Conservation (phyloP, 805 yeast species). For the Lipomyces yamanashiensis region DNA sequence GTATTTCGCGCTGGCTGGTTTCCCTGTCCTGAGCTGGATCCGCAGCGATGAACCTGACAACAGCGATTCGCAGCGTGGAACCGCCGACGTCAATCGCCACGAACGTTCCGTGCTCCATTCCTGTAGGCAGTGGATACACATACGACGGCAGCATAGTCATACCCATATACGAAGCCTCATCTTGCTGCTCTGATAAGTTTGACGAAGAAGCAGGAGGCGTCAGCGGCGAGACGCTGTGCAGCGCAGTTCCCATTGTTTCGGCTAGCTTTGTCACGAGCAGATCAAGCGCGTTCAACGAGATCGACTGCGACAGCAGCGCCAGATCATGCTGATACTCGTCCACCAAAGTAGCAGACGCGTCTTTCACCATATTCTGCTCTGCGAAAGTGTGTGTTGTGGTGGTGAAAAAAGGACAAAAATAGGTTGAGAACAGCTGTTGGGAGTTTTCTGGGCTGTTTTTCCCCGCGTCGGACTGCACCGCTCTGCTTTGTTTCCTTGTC, state of each 20-base stretch:
- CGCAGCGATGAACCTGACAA: constrained; percentile 58
- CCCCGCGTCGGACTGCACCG: too few species aligned
- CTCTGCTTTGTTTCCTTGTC: too few species aligned
- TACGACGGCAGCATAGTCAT: constrained; percentile 76
- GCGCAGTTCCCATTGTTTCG: constrained; percentile 25
- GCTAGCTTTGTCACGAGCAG: constrained; percentile 20
- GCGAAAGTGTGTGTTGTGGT: too few species aligned
- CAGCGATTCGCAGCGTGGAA: constrained; percentile 87
- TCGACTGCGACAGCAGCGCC: constrained; percentile 22
- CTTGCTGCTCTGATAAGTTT: background rate
- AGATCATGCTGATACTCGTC: constrained; percentile 22
- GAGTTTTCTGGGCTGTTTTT: too few species aligned
- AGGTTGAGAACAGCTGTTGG: background rate
- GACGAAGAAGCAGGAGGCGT: constrained; percentile 8
- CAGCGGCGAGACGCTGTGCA: constrained; percentile 7
- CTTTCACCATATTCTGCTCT: background rate
- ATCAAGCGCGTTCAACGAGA: constrained; percentile 24
- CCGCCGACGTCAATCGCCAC: constrained; percentile 93
- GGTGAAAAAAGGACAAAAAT: too few species aligned
- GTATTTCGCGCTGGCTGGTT: constrained; percentile 25
- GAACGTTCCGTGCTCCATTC: constrained; percentile 72
- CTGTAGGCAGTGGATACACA: constrained; percentile 76
- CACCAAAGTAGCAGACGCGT: background rate
- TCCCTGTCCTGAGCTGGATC: constrained; percentile 55
- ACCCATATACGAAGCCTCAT: background rate